Evolutionary conservation across 1,284 basidiomycete genomes (phyloP).

Genomic region (Trametes versicolor): DNA sequence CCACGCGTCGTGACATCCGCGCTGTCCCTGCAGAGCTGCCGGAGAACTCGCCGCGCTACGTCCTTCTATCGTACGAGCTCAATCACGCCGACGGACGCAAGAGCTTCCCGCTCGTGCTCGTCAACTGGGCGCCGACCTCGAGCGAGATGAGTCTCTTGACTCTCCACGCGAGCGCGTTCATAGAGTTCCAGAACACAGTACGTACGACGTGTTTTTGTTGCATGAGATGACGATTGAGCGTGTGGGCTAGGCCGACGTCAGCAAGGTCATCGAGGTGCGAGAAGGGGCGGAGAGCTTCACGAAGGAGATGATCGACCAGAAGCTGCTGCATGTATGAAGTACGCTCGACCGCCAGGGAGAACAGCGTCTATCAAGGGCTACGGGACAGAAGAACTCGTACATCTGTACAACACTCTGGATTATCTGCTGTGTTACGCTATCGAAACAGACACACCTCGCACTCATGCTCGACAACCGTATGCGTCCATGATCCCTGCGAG

Average conservation of each 20-base stretch:
- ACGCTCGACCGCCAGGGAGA: neutral
- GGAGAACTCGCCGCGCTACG: slow-evolving; percentile 89
- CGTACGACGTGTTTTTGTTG: slow-evolving; percentile 37
- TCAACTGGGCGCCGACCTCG: slow-evolving; percentile 87
- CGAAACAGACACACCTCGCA: slow-evolving; percentile 16
- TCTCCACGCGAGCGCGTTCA: slow-evolving; percentile 83
- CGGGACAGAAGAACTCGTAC: slow-evolving; percentile 3
- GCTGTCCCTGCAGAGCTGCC: slow-evolving; percentile 74
- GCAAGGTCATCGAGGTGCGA: slow-evolving; percentile 81
- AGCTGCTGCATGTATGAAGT: slow-evolving; percentile 54
- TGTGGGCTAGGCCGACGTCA: slow-evolving; percentile 66
- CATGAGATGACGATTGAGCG: neutral
- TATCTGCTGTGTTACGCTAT: slow-evolving; percentile 27
- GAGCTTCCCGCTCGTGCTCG: slow-evolving; percentile 84
- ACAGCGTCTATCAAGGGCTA: neutral
- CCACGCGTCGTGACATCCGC: neutral
- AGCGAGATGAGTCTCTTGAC: slow-evolving; percentile 83
- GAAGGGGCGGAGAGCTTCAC: slow-evolving; percentile 87
- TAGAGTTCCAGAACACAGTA: slow-evolving; percentile 83
- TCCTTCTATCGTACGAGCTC: slow-evolving; percentile 86
- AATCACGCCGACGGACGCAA: slow-evolving; percentile 85
- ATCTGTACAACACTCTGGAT: slow-evolving; percentile 29
- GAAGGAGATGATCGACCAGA: slow-evolving; percentile 72
- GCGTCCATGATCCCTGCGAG: slow-evolving; percentile 68
- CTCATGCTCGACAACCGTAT: slow-evolving; percentile 45